A percentile compares a stretch with the other conserved stretches of the same genome.
Evolutionary conservation across 495 filamentous ascomycete species (phyloP).

Genomic region (Hypoxylon rickii): DNA sequence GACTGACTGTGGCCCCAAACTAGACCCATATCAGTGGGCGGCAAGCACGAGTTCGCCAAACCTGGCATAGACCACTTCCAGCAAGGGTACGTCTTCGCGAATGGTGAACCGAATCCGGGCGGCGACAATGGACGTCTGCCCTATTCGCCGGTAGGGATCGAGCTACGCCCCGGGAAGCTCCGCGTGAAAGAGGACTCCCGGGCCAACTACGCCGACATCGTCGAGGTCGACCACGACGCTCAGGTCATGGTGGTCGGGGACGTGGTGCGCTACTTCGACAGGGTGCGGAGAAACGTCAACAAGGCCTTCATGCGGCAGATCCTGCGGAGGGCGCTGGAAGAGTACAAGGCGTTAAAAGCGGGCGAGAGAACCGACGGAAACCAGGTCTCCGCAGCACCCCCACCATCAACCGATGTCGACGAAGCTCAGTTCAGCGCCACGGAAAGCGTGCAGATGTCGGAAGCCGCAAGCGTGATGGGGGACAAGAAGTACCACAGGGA

Average conservation of each 20-base stretch:
- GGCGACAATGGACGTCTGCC: slow-evolving; percentile 34
- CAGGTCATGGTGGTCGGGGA: slow-evolving; percentile 40
- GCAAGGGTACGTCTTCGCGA: slow-evolving; percentile 39
- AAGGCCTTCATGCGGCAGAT: slow-evolving; percentile 43
- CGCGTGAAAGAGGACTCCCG: slow-evolving; percentile 40
- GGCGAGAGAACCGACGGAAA: slow-evolving; percentile 12
- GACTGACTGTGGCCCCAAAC: slow-evolving; percentile 24
- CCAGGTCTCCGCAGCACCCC: slow-evolving; percentile 7
- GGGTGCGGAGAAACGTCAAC: slow-evolving; percentile 41
- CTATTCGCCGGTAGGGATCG: slow-evolving; percentile 38
- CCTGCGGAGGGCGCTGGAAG: slow-evolving; percentile 36
- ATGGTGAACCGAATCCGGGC: slow-evolving; percentile 36
- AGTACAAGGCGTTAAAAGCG: slow-evolving; percentile 33
- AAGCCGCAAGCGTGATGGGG: slow-evolving; percentile 13
- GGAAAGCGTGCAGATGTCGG: slow-evolving; percentile 20
- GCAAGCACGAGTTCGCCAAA: slow-evolving; percentile 41
- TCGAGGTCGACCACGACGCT: slow-evolving; percentile 40
- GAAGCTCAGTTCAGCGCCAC: slow-evolving; percentile 21
- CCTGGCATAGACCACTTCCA: slow-evolving; percentile 42
- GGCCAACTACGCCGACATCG: slow-evolving; percentile 42
- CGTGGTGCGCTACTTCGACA: slow-evolving; percentile 41
- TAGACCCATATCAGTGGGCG: slow-evolving; percentile 41
- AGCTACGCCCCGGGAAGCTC: slow-evolving; percentile 38
- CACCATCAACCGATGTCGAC: slow-evolving; percentile 10
- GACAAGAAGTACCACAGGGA: slow-evolving; percentile 13